phyloP scores from a whole-genome alignment of 2,329 filamentous ascomycete species.

The Chaetomium olivaceum region DNA sequence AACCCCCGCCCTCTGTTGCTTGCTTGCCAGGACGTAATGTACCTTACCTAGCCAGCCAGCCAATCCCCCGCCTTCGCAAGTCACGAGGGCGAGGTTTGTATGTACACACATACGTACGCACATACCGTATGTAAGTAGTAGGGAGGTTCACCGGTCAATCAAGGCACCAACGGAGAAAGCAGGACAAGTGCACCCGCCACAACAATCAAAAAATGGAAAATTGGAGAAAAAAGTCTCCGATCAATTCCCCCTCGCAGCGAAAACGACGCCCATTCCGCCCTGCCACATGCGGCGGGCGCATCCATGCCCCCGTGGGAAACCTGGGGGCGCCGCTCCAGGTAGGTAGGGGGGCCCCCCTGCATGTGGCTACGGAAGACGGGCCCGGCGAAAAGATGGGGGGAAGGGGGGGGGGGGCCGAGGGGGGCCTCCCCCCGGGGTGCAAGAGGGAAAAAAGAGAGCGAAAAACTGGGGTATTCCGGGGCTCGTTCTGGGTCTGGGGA shows the following conservation, averaged over 20 bases:
- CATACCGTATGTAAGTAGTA: too few relatives aligned
- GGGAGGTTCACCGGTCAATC: neutral
- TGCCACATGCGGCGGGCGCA: constrained; percentile 9
- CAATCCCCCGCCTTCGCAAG: neutral
- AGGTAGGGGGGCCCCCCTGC: constrained; percentile 1
- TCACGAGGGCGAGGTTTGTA: neutral
- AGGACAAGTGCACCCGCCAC: neutral
- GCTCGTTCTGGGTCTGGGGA: neutral
- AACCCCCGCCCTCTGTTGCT: too few relatives aligned
- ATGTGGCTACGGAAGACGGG: constrained; percentile 18
- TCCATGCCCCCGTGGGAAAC: neutral
- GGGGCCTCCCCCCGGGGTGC: neutral
- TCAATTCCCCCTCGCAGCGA: neutral
- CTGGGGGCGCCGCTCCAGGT: neutral
- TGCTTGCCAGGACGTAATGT: too few relatives aligned
- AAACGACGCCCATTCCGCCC: neutral
- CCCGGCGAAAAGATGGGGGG: constrained; percentile 6
- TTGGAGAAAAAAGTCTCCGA: neutral
- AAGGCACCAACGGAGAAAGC: neutral
- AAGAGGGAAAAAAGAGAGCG: neutral
- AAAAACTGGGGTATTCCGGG: neutral
- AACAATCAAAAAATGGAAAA: too few relatives aligned
- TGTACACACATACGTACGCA: too few relatives aligned
- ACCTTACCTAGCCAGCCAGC: too few relatives aligned
- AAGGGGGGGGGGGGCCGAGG: neutral